Conservation (phyloP, 1,284 basidiomycete genomes). For the Marasmius sp. region DNA sequence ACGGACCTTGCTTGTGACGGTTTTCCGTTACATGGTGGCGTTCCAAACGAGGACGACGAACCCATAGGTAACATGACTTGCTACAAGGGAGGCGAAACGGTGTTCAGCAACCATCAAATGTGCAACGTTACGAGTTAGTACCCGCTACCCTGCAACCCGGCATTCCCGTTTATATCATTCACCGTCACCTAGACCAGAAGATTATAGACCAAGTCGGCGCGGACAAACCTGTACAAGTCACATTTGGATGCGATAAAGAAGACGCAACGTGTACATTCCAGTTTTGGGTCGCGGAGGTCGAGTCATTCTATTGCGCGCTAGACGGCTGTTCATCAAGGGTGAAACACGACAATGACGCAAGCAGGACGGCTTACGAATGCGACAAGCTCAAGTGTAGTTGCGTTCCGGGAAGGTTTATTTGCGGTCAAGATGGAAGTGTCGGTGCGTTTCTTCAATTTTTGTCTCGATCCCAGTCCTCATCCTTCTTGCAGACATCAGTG, state of each 20-base stretch:
- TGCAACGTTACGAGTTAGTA: conserved; percentile 93
- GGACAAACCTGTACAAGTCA: conserved; percentile 88
- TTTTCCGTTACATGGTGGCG: conserved; percentile 65
- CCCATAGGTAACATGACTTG: conserved; percentile 81
- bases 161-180: background rate
- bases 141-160: background rate
- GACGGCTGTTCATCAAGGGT: conserved; percentile 59
- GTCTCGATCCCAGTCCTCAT: background rate
- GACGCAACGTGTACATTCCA: conserved; percentile 84
- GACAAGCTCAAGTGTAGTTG: conserved; percentile 87
- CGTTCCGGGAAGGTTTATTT: conserved; percentile 90
- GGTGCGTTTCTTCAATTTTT: conserved; percentile 50
- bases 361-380: conserved; percentile 78
- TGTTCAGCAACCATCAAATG: conserved; percentile 94
- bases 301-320: conserved; percentile 95
- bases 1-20: conserved; percentile 75
- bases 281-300: conserved; percentile 94
- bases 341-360: conserved; percentile 60
- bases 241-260: conserved; percentile 79
- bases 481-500: conserved; percentile 77
- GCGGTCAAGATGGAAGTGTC: conserved; percentile 93
- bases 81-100: conserved; percentile 88
- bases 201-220: conserved; percentile 85
- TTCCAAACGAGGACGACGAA: conserved; percentile 45
- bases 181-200: conserved; percentile 65